A percentile compares a stretch with the other conserved stretches of the same genome.
phyloP scores from a whole-genome alignment of 352 stramenopile genomes.

The Phytopythium cucurbitacearum region DNA sequence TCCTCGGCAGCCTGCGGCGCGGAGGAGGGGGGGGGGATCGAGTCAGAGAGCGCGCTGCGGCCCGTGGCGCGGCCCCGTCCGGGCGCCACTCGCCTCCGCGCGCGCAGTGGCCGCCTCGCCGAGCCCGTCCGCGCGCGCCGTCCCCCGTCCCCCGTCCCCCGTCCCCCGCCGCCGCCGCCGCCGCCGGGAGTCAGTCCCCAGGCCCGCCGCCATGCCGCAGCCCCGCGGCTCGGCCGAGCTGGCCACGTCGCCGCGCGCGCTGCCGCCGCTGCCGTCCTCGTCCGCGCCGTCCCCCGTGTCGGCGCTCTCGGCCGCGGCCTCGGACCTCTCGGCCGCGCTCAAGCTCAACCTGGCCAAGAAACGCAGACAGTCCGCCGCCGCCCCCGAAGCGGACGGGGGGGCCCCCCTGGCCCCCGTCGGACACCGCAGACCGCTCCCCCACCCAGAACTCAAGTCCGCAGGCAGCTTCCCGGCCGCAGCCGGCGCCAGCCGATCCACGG shows the following conservation, averaged over 20 bases:
- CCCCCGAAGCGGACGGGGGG: conserved; percentile 10
- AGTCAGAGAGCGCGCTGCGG: conserved; percentile 7
- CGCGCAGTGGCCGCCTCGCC: too few relatives aligned
- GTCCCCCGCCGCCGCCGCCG: too few relatives aligned
- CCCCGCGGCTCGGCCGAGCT: conserved; percentile 2
- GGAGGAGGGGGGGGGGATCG: not conserved
- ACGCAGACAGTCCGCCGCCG: conserved; percentile 21
- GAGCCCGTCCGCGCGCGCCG: too few relatives aligned
- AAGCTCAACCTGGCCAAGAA: conserved; percentile 27
- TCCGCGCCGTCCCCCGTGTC: conserved; percentile 25
- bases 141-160: too few relatives aligned
- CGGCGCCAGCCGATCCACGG: conserved; percentile 5
- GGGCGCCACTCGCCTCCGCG: too few relatives aligned
- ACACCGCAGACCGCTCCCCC: conserved; percentile 2
- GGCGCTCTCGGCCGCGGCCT: conserved; percentile 17
- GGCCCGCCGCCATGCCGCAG: not conserved
- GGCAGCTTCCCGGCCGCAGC: not conserved
- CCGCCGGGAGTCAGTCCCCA: too few relatives aligned
- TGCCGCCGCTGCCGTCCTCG: conserved; percentile 10
- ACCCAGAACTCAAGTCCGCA: conserved; percentile 10
- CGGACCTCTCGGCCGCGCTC: conserved; percentile 22
- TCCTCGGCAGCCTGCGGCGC: not conserved
- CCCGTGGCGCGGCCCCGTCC: too few relatives aligned
- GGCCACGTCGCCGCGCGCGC: conserved; percentile 24
- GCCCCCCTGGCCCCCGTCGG: conserved; percentile 8